Conservation (phyloP, 768 basidiomycete genomes). For the Leccinum rimulosum region DNA sequence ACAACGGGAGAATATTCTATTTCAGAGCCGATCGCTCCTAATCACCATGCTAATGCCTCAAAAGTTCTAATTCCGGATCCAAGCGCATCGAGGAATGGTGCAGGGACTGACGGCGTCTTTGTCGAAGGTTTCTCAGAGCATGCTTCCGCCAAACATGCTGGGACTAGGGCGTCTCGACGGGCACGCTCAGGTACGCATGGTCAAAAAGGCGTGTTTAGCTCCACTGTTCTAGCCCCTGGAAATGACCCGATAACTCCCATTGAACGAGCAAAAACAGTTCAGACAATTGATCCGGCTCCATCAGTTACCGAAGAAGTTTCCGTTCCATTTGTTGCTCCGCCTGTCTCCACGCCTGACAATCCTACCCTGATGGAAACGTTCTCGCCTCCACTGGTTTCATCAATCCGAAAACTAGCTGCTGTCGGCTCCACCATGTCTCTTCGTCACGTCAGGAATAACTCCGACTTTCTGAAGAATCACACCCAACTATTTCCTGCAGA, state of each 20-base stretch:
- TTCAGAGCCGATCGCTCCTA: neutral
- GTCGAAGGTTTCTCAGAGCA: neutral
- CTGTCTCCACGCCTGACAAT: neutral
- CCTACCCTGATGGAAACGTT: neutral
- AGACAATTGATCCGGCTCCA: slow-evolving; percentile 4
- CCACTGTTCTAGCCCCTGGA: slow-evolving; percentile 8
- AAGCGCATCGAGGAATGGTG: neutral
- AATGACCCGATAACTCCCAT: neutral
- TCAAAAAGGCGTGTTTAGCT: slow-evolving; percentile 9
- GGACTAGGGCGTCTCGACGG: neutral
- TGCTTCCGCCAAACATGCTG: neutral
- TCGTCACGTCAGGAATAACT: slow-evolving; percentile 5
- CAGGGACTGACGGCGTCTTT: slow-evolving; percentile 3
- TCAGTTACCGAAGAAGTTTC: neutral
- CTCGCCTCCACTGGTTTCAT: neutral
- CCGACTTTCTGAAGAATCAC: neutral
- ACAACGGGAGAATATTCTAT: neutral
- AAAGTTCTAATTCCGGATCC: neutral
- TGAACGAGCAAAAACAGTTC: neutral
- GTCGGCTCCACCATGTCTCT: slow-evolving; percentile 9
- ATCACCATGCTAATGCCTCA: neutral
- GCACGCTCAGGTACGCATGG: neutral
- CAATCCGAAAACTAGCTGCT: neutral
- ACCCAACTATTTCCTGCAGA: neutral
- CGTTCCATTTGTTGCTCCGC: neutral